Conservation (phyloP, 1,284 basidiomycete genomes). For the Schizopora paradoxa region DNA sequence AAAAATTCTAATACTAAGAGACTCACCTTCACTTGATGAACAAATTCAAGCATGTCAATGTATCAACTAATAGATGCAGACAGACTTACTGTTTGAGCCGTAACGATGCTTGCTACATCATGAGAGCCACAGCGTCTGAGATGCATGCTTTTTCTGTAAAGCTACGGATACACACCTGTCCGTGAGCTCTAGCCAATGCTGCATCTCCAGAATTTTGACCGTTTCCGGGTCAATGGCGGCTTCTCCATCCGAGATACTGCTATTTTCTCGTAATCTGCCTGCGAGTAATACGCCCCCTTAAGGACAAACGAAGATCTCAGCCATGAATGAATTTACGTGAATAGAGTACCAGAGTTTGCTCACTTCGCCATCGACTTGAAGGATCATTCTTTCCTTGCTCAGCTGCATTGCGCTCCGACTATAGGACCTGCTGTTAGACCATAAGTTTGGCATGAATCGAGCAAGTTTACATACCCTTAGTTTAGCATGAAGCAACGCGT, state of each 20-base stretch:
- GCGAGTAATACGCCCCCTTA: conserved; percentile 39
- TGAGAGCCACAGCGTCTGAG: background rate
- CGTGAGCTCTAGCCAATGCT: conserved; percentile 64
- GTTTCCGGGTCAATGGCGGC: conserved; percentile 27
- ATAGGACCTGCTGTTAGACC: conserved; percentile 8
- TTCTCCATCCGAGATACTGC: conserved; percentile 26
- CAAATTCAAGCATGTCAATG: conserved; percentile 6
- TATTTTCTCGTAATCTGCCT: conserved; percentile 38
- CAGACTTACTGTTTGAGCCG: conserved; percentile 52
- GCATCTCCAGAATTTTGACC: conserved; percentile 49
- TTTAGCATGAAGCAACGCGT: conserved; percentile 35
- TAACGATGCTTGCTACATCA: conserved; percentile 57
- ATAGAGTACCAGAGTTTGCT: too few species aligned
- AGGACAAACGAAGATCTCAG: too few species aligned
- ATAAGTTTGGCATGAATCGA: conserved; percentile 4
- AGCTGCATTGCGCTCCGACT: conserved; percentile 39
- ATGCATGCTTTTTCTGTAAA: background rate
- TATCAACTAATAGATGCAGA: conserved; percentile 11
- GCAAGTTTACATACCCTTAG: conserved; percentile 31
- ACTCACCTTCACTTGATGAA: conserved; percentile 34
- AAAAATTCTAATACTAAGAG: background rate
- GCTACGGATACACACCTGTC: conserved; percentile 55
- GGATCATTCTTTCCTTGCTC: conserved; percentile 40
- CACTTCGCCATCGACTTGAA: conserved; percentile 42
- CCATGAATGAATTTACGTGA: too few species aligned